A percentile compares a stretch with the other conserved stretches of the same genome.
Evolutionary conservation across 106 monocot genomes (phyloP).

Genomic region (Dendrobium nobile): DNA sequence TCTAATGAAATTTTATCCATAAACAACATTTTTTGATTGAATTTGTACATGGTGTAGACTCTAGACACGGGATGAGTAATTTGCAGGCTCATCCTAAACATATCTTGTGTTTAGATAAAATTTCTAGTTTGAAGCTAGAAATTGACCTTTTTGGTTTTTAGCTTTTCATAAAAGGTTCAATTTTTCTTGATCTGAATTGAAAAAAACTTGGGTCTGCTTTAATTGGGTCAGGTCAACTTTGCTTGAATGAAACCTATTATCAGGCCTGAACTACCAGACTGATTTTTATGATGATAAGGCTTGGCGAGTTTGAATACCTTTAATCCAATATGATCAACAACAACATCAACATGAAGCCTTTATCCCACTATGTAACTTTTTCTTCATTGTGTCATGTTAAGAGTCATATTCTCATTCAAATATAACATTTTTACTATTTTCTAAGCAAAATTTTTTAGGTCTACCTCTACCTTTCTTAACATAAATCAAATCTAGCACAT

Average conservation of each 20-base stretch:
- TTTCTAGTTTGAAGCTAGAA: not conserved
- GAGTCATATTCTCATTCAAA: no score
- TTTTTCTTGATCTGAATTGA: not conserved
- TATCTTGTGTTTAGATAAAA: not conserved
- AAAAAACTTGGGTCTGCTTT: not conserved
- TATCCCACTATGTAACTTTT: no score
- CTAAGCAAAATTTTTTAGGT: no score
- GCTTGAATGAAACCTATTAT: not conserved
- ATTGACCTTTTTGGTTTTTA: not conserved
- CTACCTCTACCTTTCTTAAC: no score
- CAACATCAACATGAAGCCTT: no score
- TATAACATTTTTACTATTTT: no score
- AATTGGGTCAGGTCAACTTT: not conserved
- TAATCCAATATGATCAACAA: not conserved
- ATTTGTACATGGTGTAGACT: not conserved
- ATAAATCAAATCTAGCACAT: no score
- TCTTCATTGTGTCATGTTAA: no score
- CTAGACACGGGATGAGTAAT: not conserved
- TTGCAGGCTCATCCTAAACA: not conserved
- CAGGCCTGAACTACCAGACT: not conserved
- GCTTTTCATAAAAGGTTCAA: not conserved
- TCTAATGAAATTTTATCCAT: not conserved
- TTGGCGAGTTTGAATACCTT: not conserved
- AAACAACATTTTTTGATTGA: not conserved
- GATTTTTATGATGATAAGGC: not conserved